Percentiles rank a stretch among this genome's conserved stretches.
phyloP scores from a whole-genome alignment of 139 green algal species.

The Microglena sp. region DNA sequence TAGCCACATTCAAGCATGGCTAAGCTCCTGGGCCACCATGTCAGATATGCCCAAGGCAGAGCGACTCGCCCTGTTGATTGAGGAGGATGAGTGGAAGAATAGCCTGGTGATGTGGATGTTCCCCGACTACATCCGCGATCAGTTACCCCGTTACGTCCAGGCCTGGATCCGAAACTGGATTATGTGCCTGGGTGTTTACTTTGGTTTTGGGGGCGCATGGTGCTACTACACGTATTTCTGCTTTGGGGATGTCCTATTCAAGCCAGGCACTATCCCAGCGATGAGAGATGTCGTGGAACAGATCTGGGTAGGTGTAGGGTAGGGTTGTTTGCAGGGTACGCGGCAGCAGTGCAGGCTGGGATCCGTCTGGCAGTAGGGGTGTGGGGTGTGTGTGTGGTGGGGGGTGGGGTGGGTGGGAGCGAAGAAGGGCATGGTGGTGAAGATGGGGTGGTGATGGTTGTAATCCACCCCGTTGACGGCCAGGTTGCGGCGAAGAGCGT shows the following conservation, averaged over 20 bases:
- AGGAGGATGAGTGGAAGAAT: slow-evolving; percentile 81
- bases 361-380: not conserved
- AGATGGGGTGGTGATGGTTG: too few relatives aligned
- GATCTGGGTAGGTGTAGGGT: slow-evolving; percentile 43
- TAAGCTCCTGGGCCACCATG: slow-evolving; percentile 18
- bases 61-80: slow-evolving; percentile 31
- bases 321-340: not conserved
- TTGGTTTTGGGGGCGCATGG: slow-evolving; percentile 53
- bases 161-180: slow-evolving; percentile 77
- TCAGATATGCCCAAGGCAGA: slow-evolving; percentile 21
- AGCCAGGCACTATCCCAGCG: slow-evolving; percentile 46
- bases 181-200: slow-evolving; percentile 63
- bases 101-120: slow-evolving; percentile 47
- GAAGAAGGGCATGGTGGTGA: too few relatives aligned
- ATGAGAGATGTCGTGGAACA: slow-evolving; percentile 56
- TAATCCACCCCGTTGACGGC: too few relatives aligned
- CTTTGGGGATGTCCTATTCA: slow-evolving; percentile 58
- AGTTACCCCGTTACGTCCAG: slow-evolving; percentile 45
- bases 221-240: slow-evolving; percentile 70
- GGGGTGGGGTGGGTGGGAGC: too few relatives aligned
- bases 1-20: slow-evolving; percentile 17
- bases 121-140: slow-evolving; percentile 8
- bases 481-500: too few relatives aligned
- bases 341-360: not conserved
- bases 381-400: too few relatives aligned